Evolutionary conservation across 2,329 filamentous ascomycete species (phyloP).

Genomic region (Aspergillus calidoustus): DNA sequence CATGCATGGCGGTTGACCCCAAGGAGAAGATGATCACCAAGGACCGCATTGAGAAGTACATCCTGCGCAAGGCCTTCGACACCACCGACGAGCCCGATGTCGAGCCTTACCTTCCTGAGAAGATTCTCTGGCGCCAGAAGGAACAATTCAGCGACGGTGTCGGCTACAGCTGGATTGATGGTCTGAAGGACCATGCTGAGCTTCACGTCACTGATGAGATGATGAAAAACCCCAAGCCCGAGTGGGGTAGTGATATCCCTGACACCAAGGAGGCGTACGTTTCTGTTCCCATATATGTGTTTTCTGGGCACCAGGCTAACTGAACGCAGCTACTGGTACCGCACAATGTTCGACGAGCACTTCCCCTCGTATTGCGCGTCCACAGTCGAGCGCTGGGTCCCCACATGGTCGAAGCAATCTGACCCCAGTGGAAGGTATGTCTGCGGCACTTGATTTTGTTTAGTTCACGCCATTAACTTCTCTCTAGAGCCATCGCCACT

Average conservation of each 20-base stretch:
- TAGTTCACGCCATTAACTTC: not conserved
- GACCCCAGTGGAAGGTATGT: conserved; percentile 88
- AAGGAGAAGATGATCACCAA: conserved; percentile 93
- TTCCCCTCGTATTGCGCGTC: conserved; percentile 90
- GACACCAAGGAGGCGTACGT: conserved; percentile 94
- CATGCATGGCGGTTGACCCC: conserved; percentile 91
- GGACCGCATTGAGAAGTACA: conserved; percentile 94
- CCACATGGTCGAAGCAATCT: conserved; percentile 94
- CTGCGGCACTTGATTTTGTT: not conserved
- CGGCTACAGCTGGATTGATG: conserved; percentile 98
- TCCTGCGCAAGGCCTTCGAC: conserved; percentile 96
- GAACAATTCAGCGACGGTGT: conserved; percentile 99
- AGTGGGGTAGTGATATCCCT: conserved; percentile 92
- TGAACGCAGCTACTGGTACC: conserved; percentile 82
- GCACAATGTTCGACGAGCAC: conserved; percentile 97
- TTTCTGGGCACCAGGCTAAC: conserved; percentile 23
- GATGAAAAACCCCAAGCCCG: conserved; percentile 96
- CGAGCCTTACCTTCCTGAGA: conserved; percentile 87
- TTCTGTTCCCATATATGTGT: conserved; percentile 1
- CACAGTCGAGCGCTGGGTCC: conserved; percentile 95
- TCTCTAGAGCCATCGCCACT: conserved; percentile 70
- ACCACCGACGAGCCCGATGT: conserved; percentile 81
- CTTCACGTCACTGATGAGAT: conserved; percentile 91
- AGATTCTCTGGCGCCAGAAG: conserved; percentile 98
- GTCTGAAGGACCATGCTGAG: conserved; percentile 92